phyloP scores from a whole-genome alignment of 1,139 yeast genomes.

The Hemisphaericaspora subhashii region DNA sequence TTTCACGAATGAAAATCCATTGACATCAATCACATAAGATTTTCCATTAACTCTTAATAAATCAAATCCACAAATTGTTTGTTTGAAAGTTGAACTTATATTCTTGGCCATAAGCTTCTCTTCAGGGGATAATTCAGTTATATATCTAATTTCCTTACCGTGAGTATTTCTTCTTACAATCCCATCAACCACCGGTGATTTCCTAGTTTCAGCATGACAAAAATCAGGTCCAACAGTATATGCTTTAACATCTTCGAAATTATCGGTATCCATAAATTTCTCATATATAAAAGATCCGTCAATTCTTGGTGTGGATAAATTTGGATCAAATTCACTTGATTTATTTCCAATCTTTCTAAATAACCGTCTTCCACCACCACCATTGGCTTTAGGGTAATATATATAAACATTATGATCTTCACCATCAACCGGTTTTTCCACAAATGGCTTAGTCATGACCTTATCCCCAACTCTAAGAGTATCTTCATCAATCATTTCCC shows the following conservation, averaged over 20 bases:
- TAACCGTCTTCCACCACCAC: slow-evolving; percentile 95
- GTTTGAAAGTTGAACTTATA: slow-evolving; percentile 77
- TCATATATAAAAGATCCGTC: slow-evolving; percentile 94
- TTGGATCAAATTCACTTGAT: slow-evolving; percentile 93
- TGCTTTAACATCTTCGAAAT: slow-evolving; percentile 97
- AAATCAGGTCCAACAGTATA: slow-evolving; percentile 89
- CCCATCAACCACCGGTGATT: slow-evolving; percentile 98
- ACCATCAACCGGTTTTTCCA: slow-evolving; percentile 98
- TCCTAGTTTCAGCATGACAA: slow-evolving; percentile 98
- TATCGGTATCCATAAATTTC: slow-evolving; percentile 95
- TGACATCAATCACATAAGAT: slow-evolving; percentile 94
- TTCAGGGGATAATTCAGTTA: slow-evolving; percentile 72
- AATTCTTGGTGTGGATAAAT: slow-evolving; percentile 69
- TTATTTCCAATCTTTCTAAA: slow-evolving; percentile 97
- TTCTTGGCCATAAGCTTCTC: slow-evolving; percentile 80
- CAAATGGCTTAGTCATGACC: slow-evolving; percentile 81
- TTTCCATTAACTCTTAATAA: slow-evolving; percentile 83
- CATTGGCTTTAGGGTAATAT: slow-evolving; percentile 82
- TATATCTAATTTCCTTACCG: slow-evolving; percentile 92
- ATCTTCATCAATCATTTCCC: slow-evolving; percentile 90
- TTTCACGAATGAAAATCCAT: slow-evolving; percentile 96
- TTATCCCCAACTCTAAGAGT: slow-evolving; percentile 78
- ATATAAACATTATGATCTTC: slow-evolving; percentile 97
- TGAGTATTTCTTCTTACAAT: slow-evolving; percentile 95
- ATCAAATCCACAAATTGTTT: slow-evolving; percentile 98